These are phyloP conservation scores for Ilex paraguariensis DNA, from an alignment of 305 asterid species.

Conservation along the genomic window DNA sequence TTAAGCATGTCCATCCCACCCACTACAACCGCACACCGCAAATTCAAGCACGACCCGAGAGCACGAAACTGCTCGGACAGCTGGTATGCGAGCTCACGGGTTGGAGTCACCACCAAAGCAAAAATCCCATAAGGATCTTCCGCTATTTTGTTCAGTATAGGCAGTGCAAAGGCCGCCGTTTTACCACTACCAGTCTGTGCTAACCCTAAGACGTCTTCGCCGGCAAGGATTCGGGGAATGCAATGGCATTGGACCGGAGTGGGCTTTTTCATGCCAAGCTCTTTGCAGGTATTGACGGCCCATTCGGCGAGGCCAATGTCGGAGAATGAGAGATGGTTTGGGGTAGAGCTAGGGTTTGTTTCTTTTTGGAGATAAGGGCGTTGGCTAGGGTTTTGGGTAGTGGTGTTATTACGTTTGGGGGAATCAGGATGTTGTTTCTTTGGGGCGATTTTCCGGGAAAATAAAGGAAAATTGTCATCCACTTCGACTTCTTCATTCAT, in stretches of 20 bases:
- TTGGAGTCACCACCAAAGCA: slow-evolving; percentile 84
- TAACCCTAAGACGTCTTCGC: slow-evolving; percentile 80
- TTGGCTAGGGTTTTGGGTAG: slow-evolving; percentile 14
- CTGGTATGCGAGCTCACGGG: slow-evolving; percentile 85
- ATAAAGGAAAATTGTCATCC: slow-evolving; percentile 51
- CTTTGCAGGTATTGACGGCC: slow-evolving; percentile 76
- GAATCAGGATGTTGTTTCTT: slow-evolving; percentile 8
- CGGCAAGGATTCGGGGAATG: slow-evolving; percentile 76
- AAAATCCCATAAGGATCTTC: slow-evolving; percentile 82
- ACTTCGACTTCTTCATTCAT: slow-evolving; percentile 41
- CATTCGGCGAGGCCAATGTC: slow-evolving; percentile 82
- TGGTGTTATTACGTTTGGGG: slow-evolving; percentile 5
- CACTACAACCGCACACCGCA: slow-evolving; percentile 68
- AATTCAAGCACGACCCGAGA: slow-evolving; percentile 65
- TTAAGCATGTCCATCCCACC: slow-evolving; percentile 88
- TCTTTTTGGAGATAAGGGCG: slow-evolving; percentile 38
- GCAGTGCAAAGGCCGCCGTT: slow-evolving; percentile 91
- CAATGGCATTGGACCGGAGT: slow-evolving; percentile 91
- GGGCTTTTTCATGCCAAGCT: slow-evolving; percentile 82
- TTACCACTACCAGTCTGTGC: slow-evolving; percentile 97
- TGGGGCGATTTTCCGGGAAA: slow-evolving; percentile 33
- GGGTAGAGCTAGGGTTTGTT: slow-evolving; percentile 49
- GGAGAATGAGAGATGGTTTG: slow-evolving; percentile 50
- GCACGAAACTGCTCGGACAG: slow-evolving; percentile 94
- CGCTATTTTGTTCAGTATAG: slow-evolving; percentile 71